Evolutionary conservation across 177 flowering plant genomes (phyloP).

Genomic region (Tripterygium wilfordii): DNA sequence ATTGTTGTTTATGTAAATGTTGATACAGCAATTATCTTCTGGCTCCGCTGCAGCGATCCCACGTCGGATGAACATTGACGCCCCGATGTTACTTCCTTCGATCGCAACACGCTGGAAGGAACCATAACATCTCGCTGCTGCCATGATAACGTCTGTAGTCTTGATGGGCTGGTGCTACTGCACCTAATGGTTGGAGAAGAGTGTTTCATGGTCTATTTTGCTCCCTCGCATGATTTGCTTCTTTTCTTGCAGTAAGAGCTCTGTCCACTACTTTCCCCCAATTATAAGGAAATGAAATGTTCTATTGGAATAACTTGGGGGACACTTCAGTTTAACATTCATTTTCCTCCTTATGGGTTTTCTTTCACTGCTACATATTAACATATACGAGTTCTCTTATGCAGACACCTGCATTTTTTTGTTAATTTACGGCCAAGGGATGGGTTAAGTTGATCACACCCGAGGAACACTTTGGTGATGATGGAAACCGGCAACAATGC

Average conservation of each 20-base stretch:
- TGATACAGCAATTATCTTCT: slow-evolving; percentile 37
- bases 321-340: slow-evolving; percentile 10
- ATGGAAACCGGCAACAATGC: too few relatives aligned
- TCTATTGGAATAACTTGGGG: slow-evolving; percentile 18
- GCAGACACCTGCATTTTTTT: too few relatives aligned
- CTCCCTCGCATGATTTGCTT: slow-evolving; percentile 1
- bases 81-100: slow-evolving; percentile 47
- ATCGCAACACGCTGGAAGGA: slow-evolving; percentile 18
- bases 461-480: too few relatives aligned
- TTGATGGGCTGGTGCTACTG: background rate
- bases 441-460: too few relatives aligned
- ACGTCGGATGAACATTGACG: slow-evolving; percentile 30
- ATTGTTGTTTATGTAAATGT: slow-evolving; percentile 67
- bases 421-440: too few relatives aligned
- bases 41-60: slow-evolving; percentile 20
- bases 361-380: too few relatives aligned
- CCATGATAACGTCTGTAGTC: slow-evolving; percentile 10
- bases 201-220: too few relatives aligned
- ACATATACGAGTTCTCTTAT: too few relatives aligned
- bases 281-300: slow-evolving; percentile 20
- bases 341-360: too few relatives aligned
- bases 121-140: slow-evolving; percentile 8
- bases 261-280: slow-evolving; percentile 4
- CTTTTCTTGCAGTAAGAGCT: slow-evolving; percentile 13
- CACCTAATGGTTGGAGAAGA: too few relatives aligned